Base-by-base conservation (phyloP, 2,329 filamentous ascomycete genomes). In the Aspergillus sp. region DNA sequence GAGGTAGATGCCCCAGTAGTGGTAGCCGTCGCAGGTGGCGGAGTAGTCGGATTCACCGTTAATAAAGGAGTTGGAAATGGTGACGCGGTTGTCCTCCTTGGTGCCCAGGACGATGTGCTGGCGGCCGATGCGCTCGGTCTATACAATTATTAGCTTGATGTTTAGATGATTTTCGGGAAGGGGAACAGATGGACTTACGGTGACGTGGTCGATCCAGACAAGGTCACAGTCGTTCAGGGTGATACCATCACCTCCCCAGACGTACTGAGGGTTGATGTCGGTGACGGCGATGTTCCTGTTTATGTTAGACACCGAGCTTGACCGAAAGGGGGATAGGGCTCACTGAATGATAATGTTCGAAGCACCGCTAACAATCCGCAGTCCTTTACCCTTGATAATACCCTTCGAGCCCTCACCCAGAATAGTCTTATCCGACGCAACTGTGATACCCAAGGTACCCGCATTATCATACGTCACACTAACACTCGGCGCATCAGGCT, bases 1-100 rank as follows among this genome's bases (percentile, higher is more conserved):
- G 43, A 83, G 71, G 68, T 79, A 81, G 53, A 82, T 63, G 25
- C 66, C 73, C 78, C 80, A 83, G 74, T 83, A 82, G 66, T 81
- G 78, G 63, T 79, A 73, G 37, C 69, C 72, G 58, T 83, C 70
- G 64, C 80, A 83, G 42, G 74, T 78, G 4, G 80, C 74, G 9
- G 78, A 82, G 68, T 72, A 83, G 15, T 66, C 61, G 30, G 74
- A 74, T 20, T 61, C 60, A 41, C 81, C 81, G 58, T 84, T 74
- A 55, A 84, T 76, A 59, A 80, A 76, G 66, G 61, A 72, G 74
- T 83, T 82, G 55, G 79, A 79, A 61, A 84, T 75, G 23, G 79
- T 81, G 17, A 83, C 76, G 41, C 77, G 76, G 61, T 73, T 74
- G 56, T 73, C 75, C 44, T 77, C 73, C 3, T 62, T 59, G 60